A percentile compares a stretch with the other conserved stretches of the same genome.
Conservation (phyloP, 257 asterid genomes). For the Schizonepeta tenuifolia region DNA sequence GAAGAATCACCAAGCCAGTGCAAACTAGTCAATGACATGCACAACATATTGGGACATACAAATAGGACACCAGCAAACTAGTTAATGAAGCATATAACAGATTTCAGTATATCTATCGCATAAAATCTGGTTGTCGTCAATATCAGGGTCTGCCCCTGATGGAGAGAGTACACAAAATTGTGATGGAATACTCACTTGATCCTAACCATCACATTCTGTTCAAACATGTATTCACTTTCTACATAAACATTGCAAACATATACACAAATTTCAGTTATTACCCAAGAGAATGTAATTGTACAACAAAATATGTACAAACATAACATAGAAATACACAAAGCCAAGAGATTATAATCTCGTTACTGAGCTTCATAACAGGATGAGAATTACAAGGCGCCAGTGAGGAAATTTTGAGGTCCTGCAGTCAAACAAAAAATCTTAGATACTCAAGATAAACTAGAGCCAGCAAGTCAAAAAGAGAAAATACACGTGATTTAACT, state of each 20-base stretch:
- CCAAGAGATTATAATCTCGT: slow-evolving; percentile 3
- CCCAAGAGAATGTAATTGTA: slow-evolving; percentile 3
- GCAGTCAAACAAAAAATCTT: slow-evolving; percentile 21
- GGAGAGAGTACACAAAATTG: background rate
- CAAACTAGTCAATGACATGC: background rate
- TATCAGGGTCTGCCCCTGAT: background rate
- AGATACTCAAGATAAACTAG: slow-evolving; percentile 10
- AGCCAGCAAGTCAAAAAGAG: slow-evolving; percentile 13
- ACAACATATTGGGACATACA: background rate
- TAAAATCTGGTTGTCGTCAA: background rate
- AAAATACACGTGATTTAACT: background rate
- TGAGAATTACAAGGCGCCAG: slow-evolving; percentile 22
- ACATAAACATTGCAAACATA: background rate
- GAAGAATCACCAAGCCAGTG: slow-evolving; percentile 3
- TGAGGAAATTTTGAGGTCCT: slow-evolving; percentile 28
- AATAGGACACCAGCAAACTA: background rate
- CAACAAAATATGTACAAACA: background rate
- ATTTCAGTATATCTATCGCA: background rate
- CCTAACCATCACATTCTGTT: slow-evolving; percentile 6
- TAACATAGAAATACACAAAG: background rate
- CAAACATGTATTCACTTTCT: background rate
- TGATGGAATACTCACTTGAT: slow-evolving; percentile 2
- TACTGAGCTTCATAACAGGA: slow-evolving; percentile 24
- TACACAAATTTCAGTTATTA: background rate
- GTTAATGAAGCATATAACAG: background rate